Conservation (phyloP, 75 land plant species). For the Sequoiadendron giganteum region DNA sequence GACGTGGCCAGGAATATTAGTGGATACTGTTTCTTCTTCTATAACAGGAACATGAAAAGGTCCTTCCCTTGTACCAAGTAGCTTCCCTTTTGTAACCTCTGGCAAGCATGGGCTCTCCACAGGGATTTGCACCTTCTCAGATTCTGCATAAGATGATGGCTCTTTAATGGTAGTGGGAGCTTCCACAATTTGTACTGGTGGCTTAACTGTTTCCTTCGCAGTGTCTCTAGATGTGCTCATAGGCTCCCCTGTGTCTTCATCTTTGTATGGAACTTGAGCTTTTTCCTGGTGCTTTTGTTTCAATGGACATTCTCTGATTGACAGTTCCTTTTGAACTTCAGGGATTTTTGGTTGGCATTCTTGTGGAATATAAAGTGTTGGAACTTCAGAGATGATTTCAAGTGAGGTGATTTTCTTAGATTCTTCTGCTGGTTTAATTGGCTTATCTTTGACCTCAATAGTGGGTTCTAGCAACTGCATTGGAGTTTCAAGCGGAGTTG, state of each 20-base stretch:
- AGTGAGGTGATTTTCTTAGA: not conserved
- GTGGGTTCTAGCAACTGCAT: not conserved
- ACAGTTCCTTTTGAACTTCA: too few relatives aligned
- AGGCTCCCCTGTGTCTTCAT: not conserved
- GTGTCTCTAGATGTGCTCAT: not conserved
- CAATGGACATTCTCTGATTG: not conserved
- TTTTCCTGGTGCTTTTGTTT: too few relatives aligned
- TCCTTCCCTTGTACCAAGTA: too few relatives aligned
- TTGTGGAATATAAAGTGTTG: not conserved
- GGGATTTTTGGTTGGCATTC: not conserved
- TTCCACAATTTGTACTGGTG: not conserved
- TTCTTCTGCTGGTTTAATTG: not conserved
- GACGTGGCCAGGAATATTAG: too few relatives aligned
- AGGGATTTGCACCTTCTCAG: not conserved
- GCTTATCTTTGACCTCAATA: not conserved
- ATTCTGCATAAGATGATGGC: not conserved
- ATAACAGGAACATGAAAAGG: too few relatives aligned
- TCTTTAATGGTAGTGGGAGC: not conserved
- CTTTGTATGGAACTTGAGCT: too few relatives aligned
- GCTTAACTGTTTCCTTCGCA: too few relatives aligned
- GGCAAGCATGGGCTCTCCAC: not conserved
- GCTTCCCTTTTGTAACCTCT: not conserved
- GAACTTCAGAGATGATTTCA: not conserved
- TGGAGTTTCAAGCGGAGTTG: not conserved
- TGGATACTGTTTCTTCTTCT: too few relatives aligned